Conservation (phyloP, 164 flowering plant species). For the Tinospora cordifolia region DNA sequence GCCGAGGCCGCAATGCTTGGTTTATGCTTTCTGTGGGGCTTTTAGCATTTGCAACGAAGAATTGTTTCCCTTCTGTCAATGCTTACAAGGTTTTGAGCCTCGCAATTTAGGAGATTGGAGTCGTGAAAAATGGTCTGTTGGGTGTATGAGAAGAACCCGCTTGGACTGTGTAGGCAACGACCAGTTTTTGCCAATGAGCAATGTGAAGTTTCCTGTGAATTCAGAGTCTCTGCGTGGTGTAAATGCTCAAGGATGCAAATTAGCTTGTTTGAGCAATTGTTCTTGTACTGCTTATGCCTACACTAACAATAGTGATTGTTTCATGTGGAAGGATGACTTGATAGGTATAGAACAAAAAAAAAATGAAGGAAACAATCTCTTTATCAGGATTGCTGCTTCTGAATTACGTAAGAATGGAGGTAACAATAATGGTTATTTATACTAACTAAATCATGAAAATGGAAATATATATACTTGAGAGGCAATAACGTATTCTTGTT, state of each 20-base stretch:
- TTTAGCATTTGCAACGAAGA: not conserved
- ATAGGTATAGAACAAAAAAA: not conserved
- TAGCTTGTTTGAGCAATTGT: conserved; percentile 10
- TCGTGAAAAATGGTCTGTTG: conserved; percentile 13
- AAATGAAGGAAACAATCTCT: conserved; percentile 10
- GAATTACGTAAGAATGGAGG: not conserved
- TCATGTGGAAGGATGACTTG: conserved; percentile 1
- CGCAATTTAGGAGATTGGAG: conserved; percentile 7
- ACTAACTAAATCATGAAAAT: no score
- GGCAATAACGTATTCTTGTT: no score
- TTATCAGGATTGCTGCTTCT: not conserved
- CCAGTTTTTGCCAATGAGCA: conserved; percentile 12
- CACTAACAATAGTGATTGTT: conserved; percentile 2
- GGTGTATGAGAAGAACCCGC: not conserved
- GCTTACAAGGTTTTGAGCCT: conserved; percentile 10
- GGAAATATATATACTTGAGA: not conserved
- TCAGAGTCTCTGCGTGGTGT: not conserved
- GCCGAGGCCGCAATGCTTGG: not conserved
- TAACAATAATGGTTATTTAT: not conserved
- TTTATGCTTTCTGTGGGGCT: conserved; percentile 1
- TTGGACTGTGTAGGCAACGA: conserved; percentile 9
- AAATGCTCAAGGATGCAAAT: conserved; percentile 12
- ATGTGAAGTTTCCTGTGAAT: conserved; percentile 19
- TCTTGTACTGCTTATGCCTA: conserved; percentile 14
- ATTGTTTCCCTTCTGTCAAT: not conserved